A percentile compares a stretch with the other conserved stretches of the same genome.
Conservation (phyloP, 345 rosid species). For the Eucalyptus decipiens region DNA sequence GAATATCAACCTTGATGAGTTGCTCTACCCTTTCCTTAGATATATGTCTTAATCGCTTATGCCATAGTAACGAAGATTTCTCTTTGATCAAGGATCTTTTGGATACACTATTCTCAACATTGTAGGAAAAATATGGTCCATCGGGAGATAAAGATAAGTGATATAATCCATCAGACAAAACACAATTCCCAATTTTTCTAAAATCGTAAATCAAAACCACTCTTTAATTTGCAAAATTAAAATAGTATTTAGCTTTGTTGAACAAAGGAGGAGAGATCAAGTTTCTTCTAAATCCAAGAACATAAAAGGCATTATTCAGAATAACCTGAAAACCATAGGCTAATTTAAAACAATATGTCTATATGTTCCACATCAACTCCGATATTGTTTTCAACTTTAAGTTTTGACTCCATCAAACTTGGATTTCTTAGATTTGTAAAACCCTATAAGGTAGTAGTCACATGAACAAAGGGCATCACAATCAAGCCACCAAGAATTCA, state of each 20-base stretch:
- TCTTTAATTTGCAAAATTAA: neutral
- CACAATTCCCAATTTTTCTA: neutral
- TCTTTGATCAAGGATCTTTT: neutral
- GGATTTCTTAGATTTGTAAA: too few species aligned
- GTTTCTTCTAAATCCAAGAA: neutral
- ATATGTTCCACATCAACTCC: neutral
- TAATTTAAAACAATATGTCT: neutral
- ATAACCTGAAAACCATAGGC: neutral
- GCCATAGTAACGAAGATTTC: neutral
- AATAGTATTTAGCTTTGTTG: accelerated
- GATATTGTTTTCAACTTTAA: neutral
- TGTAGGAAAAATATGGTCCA: neutral
- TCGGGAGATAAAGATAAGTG: neutral
- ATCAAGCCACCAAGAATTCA: too few species aligned
- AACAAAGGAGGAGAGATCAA: neutral
- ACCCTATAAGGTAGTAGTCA: too few species aligned
- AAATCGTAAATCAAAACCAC: neutral
- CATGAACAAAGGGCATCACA: too few species aligned
- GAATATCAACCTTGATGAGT: too few species aligned
- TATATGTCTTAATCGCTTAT: neutral
- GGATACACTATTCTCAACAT: neutral
- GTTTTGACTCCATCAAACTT: too few species aligned
- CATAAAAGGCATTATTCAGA: neutral
- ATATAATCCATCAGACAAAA: neutral
- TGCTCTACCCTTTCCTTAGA: neutral